Evolutionary conservation across 495 filamentous ascomycete species (phyloP).

Genomic region (Rusavskia elegans): DNA sequence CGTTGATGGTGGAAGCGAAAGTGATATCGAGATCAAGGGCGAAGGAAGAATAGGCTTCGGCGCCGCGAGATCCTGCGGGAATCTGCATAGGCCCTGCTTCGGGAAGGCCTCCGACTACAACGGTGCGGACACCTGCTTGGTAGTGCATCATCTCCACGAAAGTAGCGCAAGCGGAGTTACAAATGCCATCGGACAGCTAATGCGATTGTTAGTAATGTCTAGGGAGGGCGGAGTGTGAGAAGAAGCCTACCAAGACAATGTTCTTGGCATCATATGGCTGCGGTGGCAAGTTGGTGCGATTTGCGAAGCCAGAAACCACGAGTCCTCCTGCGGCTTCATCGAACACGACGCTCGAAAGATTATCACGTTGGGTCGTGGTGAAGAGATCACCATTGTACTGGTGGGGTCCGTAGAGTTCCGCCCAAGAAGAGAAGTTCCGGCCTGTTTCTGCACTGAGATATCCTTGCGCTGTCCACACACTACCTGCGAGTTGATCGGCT

Average conservation of each 20-base stretch:
- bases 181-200: constrained; percentile 30
- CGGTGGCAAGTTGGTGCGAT: constrained; percentile 16
- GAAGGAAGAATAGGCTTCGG: constrained; percentile 8
- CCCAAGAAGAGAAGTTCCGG: constrained; percentile 34
- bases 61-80: constrained; percentile 21
- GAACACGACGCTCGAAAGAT: constrained; percentile 31
- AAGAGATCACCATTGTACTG: constrained; percentile 26
- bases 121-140: constrained; percentile 29
- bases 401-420: constrained; percentile 34
- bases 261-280: constrained; percentile 30
- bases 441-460: constrained; percentile 28
- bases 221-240: neutral
- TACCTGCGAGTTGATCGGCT: constrained; percentile 12
- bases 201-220: neutral
- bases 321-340: constrained; percentile 17
- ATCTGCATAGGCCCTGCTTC: constrained; percentile 26
- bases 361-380: constrained; percentile 30
- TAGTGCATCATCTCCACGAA: constrained; percentile 38
- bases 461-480: constrained; percentile 27
- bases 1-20: constrained; percentile 12
- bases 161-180: constrained; percentile 32
- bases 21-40: constrained; percentile 19
- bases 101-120: constrained; percentile 33
- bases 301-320: constrained; percentile 21
- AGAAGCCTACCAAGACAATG: constrained; percentile 26